Base-by-base conservation (phyloP, 2,329 filamentous ascomycete species). In the Sarocladium oryzae region DNA sequence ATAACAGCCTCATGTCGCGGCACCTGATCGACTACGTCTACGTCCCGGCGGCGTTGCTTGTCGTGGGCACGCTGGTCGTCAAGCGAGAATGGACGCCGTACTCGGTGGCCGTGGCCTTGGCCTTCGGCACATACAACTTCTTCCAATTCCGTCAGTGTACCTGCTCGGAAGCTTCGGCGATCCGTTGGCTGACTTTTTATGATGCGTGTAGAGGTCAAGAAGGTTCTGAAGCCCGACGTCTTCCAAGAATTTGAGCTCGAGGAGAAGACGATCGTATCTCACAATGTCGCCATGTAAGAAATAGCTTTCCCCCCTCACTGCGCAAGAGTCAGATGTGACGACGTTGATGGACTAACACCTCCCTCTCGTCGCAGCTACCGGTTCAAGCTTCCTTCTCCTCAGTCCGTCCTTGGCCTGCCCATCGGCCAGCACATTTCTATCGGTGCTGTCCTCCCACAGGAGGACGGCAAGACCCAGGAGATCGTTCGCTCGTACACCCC, bases 391-490 rank as follows among this genome's bases (percentile, higher is more conserved):
- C 91, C 91, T 52, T 78, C 78, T 49, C 74, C 84, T 36, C 85
- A 76, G 61, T 82, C 88, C 59, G 89, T 96, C 68, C 88, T 97
- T 63, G 93, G 93, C 64, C 87, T 97, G 38, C 92, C 93, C 59
- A 97, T 97, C 74, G 93, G 93, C 66, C 93, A 99, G 76, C 93
- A 99, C 77, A 96, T 99, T 72, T 96, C 92, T 56, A 89, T 99
- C 66, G 89, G 87, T 59, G 92, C 90, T 52, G 82, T 79, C 52
- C 81, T 90, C 55, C 62, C 70, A 38, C 81, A 85, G 63, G 70
- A 75, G 52, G 83, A 88, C 61, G 89, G 89, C 65, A 78, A 79
- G 61, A 76, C 76, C 58, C 92, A 93, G 73, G 88, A 95, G 65
- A 85, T 95, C 57, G 84, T 95, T 51, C 88, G 90, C 63, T 95